Evolutionary conservation across 129 eudicot species (phyloP).

Genomic region (Solidago caesia): DNA sequence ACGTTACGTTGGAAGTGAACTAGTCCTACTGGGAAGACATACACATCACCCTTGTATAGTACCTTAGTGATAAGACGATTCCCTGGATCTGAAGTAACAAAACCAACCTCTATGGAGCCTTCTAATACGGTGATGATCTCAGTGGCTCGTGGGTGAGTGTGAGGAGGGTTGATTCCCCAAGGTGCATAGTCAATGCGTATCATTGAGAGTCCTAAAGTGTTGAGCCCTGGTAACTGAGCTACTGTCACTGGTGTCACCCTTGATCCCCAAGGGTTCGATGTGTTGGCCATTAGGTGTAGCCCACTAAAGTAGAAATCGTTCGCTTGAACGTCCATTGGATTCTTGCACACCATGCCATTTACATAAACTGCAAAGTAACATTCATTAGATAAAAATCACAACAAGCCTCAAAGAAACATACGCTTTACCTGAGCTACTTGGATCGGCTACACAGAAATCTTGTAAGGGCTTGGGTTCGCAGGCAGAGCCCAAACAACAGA

Average conservation of each 20-base stretch:
- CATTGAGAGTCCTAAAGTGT: constrained; percentile 46
- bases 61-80: constrained; percentile 33
- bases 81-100: constrained; percentile 37
- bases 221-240: constrained; percentile 42
- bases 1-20: constrained; percentile 43
- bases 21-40: constrained; percentile 43
- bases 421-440: constrained; percentile 38
- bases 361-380: constrained; percentile 30
- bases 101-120: constrained; percentile 42
- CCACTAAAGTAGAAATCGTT: constrained; percentile 43
- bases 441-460: constrained; percentile 46
- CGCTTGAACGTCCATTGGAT: constrained; percentile 35
- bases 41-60: constrained; percentile 40
- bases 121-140: constrained; percentile 42
- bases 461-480: constrained; percentile 38
- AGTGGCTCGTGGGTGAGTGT: constrained; percentile 44
- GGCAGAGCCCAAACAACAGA: constrained; percentile 27
- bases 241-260: constrained; percentile 37
- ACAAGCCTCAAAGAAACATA: neutral
- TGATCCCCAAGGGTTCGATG: constrained; percentile 37
- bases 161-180: constrained; percentile 43
- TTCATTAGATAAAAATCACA: neutral
- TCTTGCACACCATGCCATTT: constrained; percentile 43
- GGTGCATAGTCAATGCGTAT: constrained; percentile 40
- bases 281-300: constrained; percentile 41